These are phyloP conservation scores for Ceratobasidium sp. DNA, from an alignment of 1,284 basidiomycete species.

Conservation along the genomic window DNA sequence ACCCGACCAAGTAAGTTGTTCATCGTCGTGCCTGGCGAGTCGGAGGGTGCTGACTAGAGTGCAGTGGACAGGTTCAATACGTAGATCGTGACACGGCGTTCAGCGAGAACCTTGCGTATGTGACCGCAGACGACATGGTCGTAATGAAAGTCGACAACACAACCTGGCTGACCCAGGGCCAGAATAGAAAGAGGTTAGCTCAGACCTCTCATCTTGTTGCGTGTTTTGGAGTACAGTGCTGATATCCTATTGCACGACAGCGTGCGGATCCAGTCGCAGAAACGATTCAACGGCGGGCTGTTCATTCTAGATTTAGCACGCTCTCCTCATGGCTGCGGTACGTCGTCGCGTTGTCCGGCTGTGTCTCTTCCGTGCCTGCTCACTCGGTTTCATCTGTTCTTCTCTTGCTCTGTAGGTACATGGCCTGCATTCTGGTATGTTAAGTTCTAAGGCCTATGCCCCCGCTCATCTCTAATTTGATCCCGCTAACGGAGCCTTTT, in stretches of 20 bases:
- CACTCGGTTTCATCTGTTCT: background rate
- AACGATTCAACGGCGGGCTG: slow-evolving; percentile 66
- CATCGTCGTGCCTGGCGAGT: no score
- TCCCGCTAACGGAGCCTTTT: background rate
- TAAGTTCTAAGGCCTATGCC: slow-evolving; percentile 58
- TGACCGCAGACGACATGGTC: slow-evolving; percentile 42
- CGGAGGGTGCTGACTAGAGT: background rate
- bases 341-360: slow-evolving; percentile 48
- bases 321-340: slow-evolving; percentile 79
- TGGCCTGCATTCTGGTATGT: slow-evolving; percentile 71
- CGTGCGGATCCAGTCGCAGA: slow-evolving; percentile 49
- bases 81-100: slow-evolving; percentile 45
- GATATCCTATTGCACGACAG: slow-evolving; percentile 38
- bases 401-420: slow-evolving; percentile 57
- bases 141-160: slow-evolving; percentile 48
- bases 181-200: slow-evolving; percentile 45
- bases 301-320: slow-evolving; percentile 74
- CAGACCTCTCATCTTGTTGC: background rate
- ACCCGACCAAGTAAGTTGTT: slow-evolving; percentile 36
- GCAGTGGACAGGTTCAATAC: slow-evolving; percentile 68
- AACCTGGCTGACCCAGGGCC: slow-evolving; percentile 41
- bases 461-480: slow-evolving; percentile 57
- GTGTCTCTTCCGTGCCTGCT: background rate
- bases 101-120: slow-evolving; percentile 43
- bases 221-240: background rate